phyloP scores from a whole-genome alignment of 306 rosid genomes.

The Fragaria iinumae region DNA sequence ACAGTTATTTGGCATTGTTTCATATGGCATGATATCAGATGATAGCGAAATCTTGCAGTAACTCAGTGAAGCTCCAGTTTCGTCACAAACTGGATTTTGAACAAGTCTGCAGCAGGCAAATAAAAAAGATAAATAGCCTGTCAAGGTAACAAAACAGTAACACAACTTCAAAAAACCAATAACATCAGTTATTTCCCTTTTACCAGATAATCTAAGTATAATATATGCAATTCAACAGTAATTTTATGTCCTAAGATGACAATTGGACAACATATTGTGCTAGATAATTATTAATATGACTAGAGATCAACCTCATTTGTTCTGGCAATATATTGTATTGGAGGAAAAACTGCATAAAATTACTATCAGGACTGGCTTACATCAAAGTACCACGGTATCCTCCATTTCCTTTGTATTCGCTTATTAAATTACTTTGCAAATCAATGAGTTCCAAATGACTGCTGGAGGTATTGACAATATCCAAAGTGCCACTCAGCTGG shows the following conservation, averaged over 20 bases:
- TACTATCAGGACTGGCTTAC: constrained; percentile 17
- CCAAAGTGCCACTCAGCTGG: constrained; percentile 29
- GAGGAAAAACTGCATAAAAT: background rate
- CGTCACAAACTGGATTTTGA: constrained; percentile 47
- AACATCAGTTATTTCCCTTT: background rate
- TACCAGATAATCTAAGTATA: background rate
- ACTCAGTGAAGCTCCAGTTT: background rate
- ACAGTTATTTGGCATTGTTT: constrained; percentile 39
- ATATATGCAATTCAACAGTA: background rate
- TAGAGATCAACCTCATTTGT: background rate
- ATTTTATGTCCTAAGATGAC: background rate
- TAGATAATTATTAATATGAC: background rate
- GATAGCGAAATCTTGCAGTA: constrained; percentile 40
- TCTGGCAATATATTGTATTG: background rate
- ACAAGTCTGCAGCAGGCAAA: constrained; percentile 42
- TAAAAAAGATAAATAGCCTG: background rate
- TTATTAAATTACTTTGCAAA: constrained; percentile 22
- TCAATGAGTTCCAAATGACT: constrained; percentile 21
- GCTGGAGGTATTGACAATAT: constrained; percentile 10
- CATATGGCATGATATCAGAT: constrained; percentile 19
- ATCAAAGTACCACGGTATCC: constrained; percentile 16
- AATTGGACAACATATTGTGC: background rate
- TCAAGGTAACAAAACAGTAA: background rate
- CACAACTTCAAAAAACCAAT: background rate
- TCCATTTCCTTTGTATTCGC: background rate